Evolutionary conservation across 2,329 filamentous ascomycete species (phyloP), one percentile per base, ranked within the genome.

Genomic region (Fusarium sororula): DNA sequence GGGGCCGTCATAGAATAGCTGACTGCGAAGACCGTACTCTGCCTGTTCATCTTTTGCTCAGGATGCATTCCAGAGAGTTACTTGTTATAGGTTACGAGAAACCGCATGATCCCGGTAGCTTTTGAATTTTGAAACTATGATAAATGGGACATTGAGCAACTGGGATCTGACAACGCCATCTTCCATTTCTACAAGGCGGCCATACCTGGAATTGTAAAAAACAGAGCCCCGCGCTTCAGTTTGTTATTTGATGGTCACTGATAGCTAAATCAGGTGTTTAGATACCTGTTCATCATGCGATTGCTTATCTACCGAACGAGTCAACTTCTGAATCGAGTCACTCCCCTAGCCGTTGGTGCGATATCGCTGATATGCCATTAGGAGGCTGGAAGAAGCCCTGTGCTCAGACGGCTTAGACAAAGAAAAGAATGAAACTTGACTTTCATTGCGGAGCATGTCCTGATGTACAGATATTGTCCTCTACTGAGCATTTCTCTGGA

Each of bases 371-470:
- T 13, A 6, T 14, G 30, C 10, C 5, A 3, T 18, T n/a, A 6
- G 15, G 5, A 37, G 9, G 13, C 30, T 2, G 7, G 2, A 17
- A 7, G 17, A 48, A 18, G 30, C 6, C 7, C 28, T 32, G 15
- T 5, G 9, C 28, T 17, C 2, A 11, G 2, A 2, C 2, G 6
- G 10, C 18, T 15, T 15, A 6, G 10, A 18, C 14, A 7, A 22
- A 26, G 3, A 38, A 13, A 38, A 13, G 5, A 24, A 22, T 9
- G 3, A 37, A 9, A 9, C 2, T 9, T 8, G 18, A 8, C 18
- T 22, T 1, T 2, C 3, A 24, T 35, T 6, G 2, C 8, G 6
- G 20, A 24, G 0, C 1, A 7, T 51, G 3, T 12, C 6, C 10
- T 20, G 3, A 11, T 10, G 2, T 24, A 8, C 14, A 35, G 7